phyloP scores from a whole-genome alignment of 371 early-diverging fungal genomes.

The Mortierella sp. region DNA sequence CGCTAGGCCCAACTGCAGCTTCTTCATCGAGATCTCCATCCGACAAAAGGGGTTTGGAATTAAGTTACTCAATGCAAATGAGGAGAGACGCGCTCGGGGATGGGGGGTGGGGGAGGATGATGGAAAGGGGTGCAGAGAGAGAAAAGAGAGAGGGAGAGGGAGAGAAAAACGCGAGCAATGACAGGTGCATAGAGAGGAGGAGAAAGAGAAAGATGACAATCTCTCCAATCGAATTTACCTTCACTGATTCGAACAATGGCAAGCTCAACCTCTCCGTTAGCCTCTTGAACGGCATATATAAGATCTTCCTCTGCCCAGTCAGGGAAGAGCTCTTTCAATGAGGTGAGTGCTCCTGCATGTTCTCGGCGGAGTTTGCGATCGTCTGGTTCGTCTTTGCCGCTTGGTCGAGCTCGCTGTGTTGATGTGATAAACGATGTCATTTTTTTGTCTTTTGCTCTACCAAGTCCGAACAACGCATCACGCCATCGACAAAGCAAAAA shows the following conservation, averaged over 20 bases:
- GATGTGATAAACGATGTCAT: conserved; percentile 20
- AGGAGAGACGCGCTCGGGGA: too few species aligned
- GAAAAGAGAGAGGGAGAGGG: not conserved
- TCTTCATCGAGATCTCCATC: too few species aligned
- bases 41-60: too few species aligned
- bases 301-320: conserved; percentile 94
- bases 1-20: too few species aligned
- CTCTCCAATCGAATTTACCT: conserved; percentile 67
- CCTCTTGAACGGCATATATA: conserved; percentile 85
- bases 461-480: too few species aligned
- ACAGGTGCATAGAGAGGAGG: not conserved
- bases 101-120: too few species aligned
- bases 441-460: not conserved
- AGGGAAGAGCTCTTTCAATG: conserved; percentile 84
- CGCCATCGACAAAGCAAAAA: too few species aligned
- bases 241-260: conserved; percentile 86
- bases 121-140: not conserved
- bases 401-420: conserved; percentile 40
- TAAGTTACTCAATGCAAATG: too few species aligned
- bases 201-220: conserved; percentile 8
- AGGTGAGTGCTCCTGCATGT: conserved; percentile 73
- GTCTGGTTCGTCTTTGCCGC: conserved; percentile 63
- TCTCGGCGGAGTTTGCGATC: conserved; percentile 73
- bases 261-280: conserved; percentile 84
- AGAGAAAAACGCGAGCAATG: not conserved